These are phyloP conservation scores for Diaporthe sp. DNA, from an alignment of 2,329 filamentous ascomycete species.

Conservation along the genomic window DNA sequence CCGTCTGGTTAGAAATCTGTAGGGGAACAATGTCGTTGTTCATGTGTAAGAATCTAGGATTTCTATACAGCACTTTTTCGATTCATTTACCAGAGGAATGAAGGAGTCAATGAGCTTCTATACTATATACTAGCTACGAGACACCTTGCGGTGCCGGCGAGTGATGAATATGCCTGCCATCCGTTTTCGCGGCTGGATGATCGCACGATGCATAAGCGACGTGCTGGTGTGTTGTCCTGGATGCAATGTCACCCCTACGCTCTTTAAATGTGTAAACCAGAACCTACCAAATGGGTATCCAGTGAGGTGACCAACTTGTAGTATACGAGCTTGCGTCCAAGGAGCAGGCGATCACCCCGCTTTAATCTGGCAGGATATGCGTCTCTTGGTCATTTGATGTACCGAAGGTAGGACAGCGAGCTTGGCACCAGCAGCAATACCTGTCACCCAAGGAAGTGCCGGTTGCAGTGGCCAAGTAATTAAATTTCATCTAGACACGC, in stretches of 20 bases:
- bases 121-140: background rate
- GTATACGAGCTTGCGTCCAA: background rate
- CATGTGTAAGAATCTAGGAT: no score
- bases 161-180: background rate
- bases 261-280: background rate
- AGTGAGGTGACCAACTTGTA: background rate
- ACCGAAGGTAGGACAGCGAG: background rate
- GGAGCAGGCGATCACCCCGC: background rate
- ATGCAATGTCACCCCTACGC: slow-evolving; percentile 13
- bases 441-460: background rate
- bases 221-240: background rate
- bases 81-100: background rate
- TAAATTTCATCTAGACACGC: background rate
- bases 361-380: background rate
- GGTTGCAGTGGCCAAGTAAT: background rate
- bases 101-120: no score
- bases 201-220: background rate
- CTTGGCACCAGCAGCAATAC: background rate
- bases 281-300: slow-evolving; percentile 4
- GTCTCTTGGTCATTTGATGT: slow-evolving; percentile 20
- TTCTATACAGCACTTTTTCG: background rate
- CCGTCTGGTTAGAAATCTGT: background rate
- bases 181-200: background rate
- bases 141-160: background rate
- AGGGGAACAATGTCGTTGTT: background rate